Evolutionary conservation across 2,329 filamentous ascomycete species (phyloP).

Genomic region (Colletotrichum siamense): DNA sequence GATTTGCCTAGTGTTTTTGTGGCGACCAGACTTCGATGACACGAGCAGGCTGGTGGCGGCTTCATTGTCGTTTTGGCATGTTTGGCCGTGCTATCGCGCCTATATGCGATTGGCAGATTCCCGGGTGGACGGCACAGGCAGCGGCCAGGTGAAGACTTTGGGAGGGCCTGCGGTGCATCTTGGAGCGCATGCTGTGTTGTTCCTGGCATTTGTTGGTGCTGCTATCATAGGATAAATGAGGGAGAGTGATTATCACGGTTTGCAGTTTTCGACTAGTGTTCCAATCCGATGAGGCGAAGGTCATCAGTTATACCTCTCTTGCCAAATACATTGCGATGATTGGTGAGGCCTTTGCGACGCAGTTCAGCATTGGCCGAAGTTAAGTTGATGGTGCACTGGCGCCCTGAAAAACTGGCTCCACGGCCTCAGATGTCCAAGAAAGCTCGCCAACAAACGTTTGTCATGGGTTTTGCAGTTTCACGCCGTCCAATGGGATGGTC

Average conservation of each 20-base stretch:
- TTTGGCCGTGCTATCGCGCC: conserved; percentile 53
- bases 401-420: not conserved
- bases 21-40: conserved; percentile 33
- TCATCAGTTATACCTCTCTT: not conserved
- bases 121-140: conserved; percentile 8
- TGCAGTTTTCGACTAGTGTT: not conserved
- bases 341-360: not conserved
- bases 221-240: conserved; percentile 20
- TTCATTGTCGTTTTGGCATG: conserved; percentile 53
- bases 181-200: conserved; percentile 42
- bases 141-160: conserved; percentile 32
- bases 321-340: not conserved
- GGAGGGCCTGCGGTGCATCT: conserved; percentile 55
- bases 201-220: conserved; percentile 37
- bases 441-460: not conserved
- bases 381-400: not conserved
- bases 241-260: not conserved
- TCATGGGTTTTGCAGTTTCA: not conserved
- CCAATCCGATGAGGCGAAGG: not conserved
- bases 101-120: conserved; percentile 34
- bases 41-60: conserved; percentile 38
- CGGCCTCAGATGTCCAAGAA: not conserved
- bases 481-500: not conserved
- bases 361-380: not conserved
- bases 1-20: conserved; percentile 42